Evolutionary conservation across 139 green algal species (phyloP), one percentile per base, ranked within the genome.

Genomic region (Yamagishiella unicocca): DNA sequence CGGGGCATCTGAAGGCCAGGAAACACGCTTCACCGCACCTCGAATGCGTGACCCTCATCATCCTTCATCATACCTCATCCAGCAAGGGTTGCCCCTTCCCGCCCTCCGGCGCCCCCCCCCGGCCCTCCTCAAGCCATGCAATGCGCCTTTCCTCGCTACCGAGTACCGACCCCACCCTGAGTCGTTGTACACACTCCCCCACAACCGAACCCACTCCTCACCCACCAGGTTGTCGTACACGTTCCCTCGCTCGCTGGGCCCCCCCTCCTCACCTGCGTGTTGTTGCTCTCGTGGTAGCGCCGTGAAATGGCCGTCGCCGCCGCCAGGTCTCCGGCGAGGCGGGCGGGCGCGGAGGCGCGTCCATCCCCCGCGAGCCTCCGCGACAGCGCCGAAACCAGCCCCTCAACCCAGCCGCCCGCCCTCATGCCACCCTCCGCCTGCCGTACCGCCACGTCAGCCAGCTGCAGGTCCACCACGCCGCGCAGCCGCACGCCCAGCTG

Each of bases 401-500:
- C 83, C 76, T 89, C 38, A 14, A 91, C 76, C 40, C 54, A 91
- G 27, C n/a, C 35, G 33, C 75, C 76, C 33, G 53, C 40, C 1
- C 54, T 22, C 50, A 45, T 0, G 1, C 54, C 54, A 5, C 31
- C 27, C 54, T 80, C 54, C 68, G 88, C 53, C 83, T 91, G 88
- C n/a, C 88, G 76, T 19, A 84, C 66, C 22, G 88, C 88, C 67
- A 91, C 88, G 55, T 91, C 88, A 31, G 83, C 88, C 40, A 91
- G 83, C 88, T 91, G 84, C 50, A 91, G 73, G 66, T 91, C 88
- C 74, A 83, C 78, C 27, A 71, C 67, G 19, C 74, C 76, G 4
- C 77, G 75, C 82, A 91, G n/a, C 9, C 88, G 76, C 31, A 91
- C 76, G 29, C 50, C 61, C 33, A 72, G 84, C 83, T 91, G 43